These are phyloP conservation scores for Phytopythium delawarense DNA, from an alignment of 352 stramenopile genomes.

Conservation along the genomic window DNA sequence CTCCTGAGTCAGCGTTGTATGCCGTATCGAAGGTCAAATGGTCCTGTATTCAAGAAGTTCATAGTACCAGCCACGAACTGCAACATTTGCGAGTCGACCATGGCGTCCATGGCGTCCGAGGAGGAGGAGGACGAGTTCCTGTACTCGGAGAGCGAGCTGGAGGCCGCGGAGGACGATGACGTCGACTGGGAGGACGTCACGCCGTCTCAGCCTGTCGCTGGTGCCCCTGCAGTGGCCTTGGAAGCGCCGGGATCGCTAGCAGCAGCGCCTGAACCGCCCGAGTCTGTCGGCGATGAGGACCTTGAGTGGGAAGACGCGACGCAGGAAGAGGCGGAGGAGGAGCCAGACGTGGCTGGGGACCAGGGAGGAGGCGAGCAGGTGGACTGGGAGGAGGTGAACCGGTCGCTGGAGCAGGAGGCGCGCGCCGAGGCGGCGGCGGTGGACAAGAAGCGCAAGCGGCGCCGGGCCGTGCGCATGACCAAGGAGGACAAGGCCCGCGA, in stretches of 20 bases:
- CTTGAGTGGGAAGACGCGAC: background rate
- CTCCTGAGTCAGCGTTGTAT: background rate
- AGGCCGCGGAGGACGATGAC: constrained; percentile 32
- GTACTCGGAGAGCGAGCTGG: constrained; percentile 41
- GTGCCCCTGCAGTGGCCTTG: background rate
- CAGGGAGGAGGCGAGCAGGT: constrained; percentile 22
- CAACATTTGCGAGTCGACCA: constrained; percentile 2
- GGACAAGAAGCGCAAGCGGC: constrained; percentile 27
- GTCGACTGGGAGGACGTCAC: constrained; percentile 65
- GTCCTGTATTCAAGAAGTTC: background rate
- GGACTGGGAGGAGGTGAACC: constrained; percentile 72
- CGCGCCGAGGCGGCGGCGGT: constrained; percentile 13
- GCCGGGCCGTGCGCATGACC: constrained; percentile 39
- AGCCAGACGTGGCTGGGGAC: constrained; percentile 11
- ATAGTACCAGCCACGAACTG: background rate
- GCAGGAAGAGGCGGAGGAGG: constrained; percentile 14
- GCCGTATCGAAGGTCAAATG: background rate
- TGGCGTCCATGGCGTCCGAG: constrained; percentile 13
- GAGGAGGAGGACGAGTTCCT: constrained; percentile 51
- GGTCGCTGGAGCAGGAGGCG: constrained; percentile 29
- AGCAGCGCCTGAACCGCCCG: background rate
- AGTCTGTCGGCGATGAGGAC: background rate
- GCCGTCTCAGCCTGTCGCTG: constrained; percentile 13
- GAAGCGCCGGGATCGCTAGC: background rate
- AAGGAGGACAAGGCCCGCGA: constrained; percentile 62